A percentile compares a stretch with the other conserved stretches of the same genome.
phyloP scores from a whole-genome alignment of 1,139 yeast species.

The Diutina siamensis region DNA sequence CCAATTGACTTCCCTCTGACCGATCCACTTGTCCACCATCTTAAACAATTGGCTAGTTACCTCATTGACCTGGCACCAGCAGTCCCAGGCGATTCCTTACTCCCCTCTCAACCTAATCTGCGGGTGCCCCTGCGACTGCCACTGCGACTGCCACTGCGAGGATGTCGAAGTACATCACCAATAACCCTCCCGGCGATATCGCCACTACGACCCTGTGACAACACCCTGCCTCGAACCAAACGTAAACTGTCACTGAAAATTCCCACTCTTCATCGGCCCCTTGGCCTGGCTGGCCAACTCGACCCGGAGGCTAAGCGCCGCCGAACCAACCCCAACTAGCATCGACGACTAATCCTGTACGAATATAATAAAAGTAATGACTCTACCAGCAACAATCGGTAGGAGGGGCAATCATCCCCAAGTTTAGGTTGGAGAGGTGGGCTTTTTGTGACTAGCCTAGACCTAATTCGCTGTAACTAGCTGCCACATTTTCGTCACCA shows the following conservation, averaged over 20 bases:
- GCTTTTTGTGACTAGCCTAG: too few species aligned
- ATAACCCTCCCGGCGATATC: background rate
- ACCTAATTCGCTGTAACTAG: too few species aligned
- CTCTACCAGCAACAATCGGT: too few species aligned
- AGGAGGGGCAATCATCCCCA: too few species aligned
- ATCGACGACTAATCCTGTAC: background rate
- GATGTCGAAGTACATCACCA: background rate
- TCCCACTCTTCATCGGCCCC: background rate
- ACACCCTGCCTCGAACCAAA: background rate
- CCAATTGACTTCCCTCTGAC: background rate
- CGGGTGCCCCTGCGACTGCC: background rate
- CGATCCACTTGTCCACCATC: background rate
- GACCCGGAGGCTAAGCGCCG: background rate
- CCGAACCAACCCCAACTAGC: background rate
- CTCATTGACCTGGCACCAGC: conserved; percentile 1
- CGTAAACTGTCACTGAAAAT: background rate
- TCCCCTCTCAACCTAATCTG: too few species aligned
- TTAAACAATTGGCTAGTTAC: background rate
- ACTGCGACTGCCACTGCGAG: background rate
- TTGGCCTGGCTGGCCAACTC: background rate
- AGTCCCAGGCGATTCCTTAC: too few species aligned
- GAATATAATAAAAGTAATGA: background rate
- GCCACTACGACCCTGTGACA: background rate
- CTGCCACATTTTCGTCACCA: too few species aligned
- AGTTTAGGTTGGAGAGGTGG: too few species aligned